phyloP scores from a whole-genome alignment of 345 rosid species.

The Psidium guajava region DNA sequence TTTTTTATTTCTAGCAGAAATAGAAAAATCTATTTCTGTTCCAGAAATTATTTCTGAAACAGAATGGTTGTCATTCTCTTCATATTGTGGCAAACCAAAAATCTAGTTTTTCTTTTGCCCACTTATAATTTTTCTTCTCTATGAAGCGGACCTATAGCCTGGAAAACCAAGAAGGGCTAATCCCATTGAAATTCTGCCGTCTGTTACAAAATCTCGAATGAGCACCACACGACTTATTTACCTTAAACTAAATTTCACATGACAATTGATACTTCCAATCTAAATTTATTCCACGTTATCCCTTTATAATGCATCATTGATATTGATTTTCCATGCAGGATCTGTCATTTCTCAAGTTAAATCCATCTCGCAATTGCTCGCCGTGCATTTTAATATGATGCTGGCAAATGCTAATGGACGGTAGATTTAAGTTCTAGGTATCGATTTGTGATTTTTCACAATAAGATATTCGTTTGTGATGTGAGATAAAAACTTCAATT shows the following conservation, averaged over 20 bases:
- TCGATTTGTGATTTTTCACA: not conserved
- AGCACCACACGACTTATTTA: fast-evolving
- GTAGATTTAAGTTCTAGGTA: not conserved
- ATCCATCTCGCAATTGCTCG: fast-evolving
- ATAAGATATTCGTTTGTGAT: not conserved
- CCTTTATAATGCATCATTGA: not conserved
- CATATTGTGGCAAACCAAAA: not conserved
- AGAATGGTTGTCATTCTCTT: no score
- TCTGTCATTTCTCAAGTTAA: not conserved
- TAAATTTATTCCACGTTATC: not conserved
- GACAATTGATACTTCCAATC: fast-evolving
- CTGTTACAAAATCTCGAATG: not conserved
- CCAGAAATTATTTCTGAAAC: no score
- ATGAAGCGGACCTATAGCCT: no score
- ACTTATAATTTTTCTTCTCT: not conserved
- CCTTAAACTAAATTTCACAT: not conserved
- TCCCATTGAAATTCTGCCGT: not conserved
- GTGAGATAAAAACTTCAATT: not conserved
- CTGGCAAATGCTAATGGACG: not conserved
- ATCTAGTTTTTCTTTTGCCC: not conserved
- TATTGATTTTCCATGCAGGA: not conserved
- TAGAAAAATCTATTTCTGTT: no score
- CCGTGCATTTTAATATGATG: not conserved
- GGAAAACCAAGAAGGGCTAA: no score
- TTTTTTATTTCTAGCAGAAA: no score